A percentile compares a stretch with the other conserved stretches of the same genome.
These are phyloP conservation scores for Amanita pallidorosea DNA, from an alignment of 768 basidiomycete genomes.

Conservation along the genomic window DNA sequence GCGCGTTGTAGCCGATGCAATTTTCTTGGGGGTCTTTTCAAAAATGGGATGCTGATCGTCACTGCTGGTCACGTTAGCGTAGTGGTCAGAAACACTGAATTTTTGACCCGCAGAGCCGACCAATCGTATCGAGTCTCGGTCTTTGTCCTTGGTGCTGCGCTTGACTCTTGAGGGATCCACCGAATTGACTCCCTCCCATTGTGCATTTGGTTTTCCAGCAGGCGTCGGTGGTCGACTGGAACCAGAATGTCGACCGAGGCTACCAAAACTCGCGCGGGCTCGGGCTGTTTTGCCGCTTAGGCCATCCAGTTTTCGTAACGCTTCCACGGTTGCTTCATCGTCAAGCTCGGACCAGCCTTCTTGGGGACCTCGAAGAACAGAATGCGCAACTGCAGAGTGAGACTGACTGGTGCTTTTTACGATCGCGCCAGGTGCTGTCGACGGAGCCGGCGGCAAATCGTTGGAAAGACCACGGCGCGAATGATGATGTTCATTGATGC, in stretches of 20 bases:
- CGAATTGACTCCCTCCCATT: slow-evolving; percentile 66
- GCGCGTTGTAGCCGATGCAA: slow-evolving; percentile 42
- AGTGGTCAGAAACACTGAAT: slow-evolving; percentile 30
- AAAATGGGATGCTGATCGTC: slow-evolving; percentile 42
- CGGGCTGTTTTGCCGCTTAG: slow-evolving; percentile 66
- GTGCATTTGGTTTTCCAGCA: slow-evolving; percentile 45
- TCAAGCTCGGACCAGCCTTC: slow-evolving; percentile 85
- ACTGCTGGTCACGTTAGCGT: slow-evolving; percentile 38
- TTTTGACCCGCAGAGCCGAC: slow-evolving; percentile 22
- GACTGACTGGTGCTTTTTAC: slow-evolving; percentile 31
- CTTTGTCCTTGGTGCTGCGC: slow-evolving; percentile 23
- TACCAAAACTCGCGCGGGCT: slow-evolving; percentile 67
- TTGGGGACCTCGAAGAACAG: slow-evolving; percentile 76
- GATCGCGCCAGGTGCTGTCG: slow-evolving; percentile 68
- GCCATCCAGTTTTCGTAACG: slow-evolving; percentile 88
- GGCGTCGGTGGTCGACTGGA: slow-evolving; percentile 71
- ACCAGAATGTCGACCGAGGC: slow-evolving; percentile 54
- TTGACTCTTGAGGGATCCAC: slow-evolving; percentile 28
- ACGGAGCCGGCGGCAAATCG: slow-evolving; percentile 88
- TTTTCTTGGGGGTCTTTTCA: slow-evolving; percentile 66
- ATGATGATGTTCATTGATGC: slow-evolving; percentile 34
- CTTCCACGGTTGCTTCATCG: slow-evolving; percentile 84
- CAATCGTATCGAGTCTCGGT: slow-evolving; percentile 24
- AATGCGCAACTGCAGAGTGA: slow-evolving; percentile 64
- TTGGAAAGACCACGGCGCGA: slow-evolving; percentile 55